Conservation (phyloP, 345 rosid species). For the Hirschfeldia incana region DNA sequence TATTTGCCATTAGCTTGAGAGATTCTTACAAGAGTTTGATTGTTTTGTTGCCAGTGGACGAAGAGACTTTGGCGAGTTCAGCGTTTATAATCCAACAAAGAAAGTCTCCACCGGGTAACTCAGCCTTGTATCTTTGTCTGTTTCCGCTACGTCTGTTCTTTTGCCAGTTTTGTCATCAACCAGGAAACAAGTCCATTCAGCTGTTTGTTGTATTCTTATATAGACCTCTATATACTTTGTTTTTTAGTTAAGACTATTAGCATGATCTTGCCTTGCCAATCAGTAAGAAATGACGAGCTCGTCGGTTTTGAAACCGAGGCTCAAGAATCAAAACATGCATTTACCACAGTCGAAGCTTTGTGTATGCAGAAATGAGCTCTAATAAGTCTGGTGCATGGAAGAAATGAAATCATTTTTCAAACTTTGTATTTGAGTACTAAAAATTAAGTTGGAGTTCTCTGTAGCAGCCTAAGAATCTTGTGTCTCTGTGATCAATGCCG, state of each 20-base stretch:
- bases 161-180: neutral
- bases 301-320: constrained; percentile 38
- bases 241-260: neutral
- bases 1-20: neutral
- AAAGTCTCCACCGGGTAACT: constrained; percentile 31
- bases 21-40: constrained; percentile 50
- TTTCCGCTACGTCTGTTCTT: neutral
- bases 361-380: neutral
- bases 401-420: neutral
- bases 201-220: constrained; percentile 28
- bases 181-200: neutral
- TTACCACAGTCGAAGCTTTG: constrained; percentile 8
- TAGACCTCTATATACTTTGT: neutral
- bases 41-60: constrained; percentile 74
- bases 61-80: constrained; percentile 93
- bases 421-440: too few species aligned
- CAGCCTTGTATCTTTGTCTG: neutral
- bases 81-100: constrained; percentile 77
- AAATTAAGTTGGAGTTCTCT: neutral
- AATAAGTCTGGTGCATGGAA: constrained; percentile 19
- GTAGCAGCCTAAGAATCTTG: neutral
- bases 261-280: neutral
- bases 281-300: constrained; percentile 20
- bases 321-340: constrained; percentile 20
- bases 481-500: neutral